Conservation (phyloP, 1,139 yeast species). For the Debaryomycetaceae sp. region DNA sequence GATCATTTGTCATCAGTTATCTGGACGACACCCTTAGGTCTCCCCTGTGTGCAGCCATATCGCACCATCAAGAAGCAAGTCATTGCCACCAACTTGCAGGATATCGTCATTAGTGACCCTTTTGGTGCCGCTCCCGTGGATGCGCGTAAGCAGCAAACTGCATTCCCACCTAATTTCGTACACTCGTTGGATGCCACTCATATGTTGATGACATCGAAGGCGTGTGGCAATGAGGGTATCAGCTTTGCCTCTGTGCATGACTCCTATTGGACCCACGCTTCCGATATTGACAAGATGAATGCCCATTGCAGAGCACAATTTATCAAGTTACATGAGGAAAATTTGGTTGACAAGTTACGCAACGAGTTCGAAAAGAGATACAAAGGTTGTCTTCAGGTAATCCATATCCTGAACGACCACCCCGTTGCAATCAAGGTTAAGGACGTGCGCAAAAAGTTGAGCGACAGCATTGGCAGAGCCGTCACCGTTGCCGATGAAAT, state of each 20-base stretch:
- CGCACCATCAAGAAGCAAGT: conserved; percentile 62
- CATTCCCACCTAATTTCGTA: conserved; percentile 93
- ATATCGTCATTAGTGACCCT: conserved; percentile 79
- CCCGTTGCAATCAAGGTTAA: conserved; percentile 51
- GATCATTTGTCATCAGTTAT: conserved; percentile 82
- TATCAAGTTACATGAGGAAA: conserved; percentile 68
- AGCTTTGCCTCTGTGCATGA: conserved; percentile 97
- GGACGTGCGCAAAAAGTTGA: conserved; percentile 46
- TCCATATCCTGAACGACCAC: conserved; percentile 49
- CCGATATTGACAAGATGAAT: conserved; percentile 74
- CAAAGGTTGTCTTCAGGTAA: conserved; percentile 60
- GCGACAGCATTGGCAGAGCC: conserved; percentile 49
- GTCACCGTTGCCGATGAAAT: conserved; percentile 72
- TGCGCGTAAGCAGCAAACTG: conserved; percentile 83
- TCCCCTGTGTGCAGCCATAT: conserved; percentile 96
- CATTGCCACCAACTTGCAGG: conserved; percentile 76
- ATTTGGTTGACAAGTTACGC: conserved; percentile 65
- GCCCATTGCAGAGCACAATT: conserved; percentile 72
- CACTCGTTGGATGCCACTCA: conserved; percentile 97
- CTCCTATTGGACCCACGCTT: conserved; percentile 97
- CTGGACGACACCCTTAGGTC: conserved; percentile 95
- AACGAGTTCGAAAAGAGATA: conserved; percentile 82
- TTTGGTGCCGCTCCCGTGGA: conserved; percentile 78
- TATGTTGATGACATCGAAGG: conserved; percentile 85
- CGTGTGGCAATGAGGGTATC: conserved; percentile 63